Base-by-base conservation (phyloP, 108 stramenopile genomes). In the Poteriospumella lacustris region DNA sequence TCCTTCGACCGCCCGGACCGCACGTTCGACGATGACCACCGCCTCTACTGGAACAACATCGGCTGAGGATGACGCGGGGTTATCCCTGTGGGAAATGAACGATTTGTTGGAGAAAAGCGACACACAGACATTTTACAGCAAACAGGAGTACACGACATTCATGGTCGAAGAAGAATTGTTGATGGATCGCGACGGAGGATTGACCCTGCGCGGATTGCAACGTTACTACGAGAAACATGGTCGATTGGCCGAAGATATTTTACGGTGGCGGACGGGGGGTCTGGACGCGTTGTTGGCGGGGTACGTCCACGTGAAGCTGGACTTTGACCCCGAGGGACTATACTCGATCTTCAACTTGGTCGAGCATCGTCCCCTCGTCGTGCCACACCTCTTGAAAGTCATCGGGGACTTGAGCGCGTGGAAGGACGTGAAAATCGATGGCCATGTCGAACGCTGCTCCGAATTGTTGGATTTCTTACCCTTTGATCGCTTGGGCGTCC, bases 71-170 rank as follows among this genome's bases (percentile, higher is more conserved):
- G 70, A 73, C 5, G 5, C 29, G 31, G 33, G 70, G 5, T 56
- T 73, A 44, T 34, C 70, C 9, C 42, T 73, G 26, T 73, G 43
- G 70, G 70, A 73, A 73, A 5, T 73, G 5, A 73, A 73, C 36
- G 26, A 38, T 5, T 42, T 73, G 12, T 24, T 73, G 31, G 28
- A 29, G 9, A 26, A 5, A n/a, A 34, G 31, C 15, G 42, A 56
- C 3, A 56, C 70, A 56, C 3, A 9, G 5, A 56, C 70, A 26
- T 56, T 73, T 5, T 73, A 73, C 42, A 31, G 36, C 42, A 39
- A 52, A 24, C 26, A 73, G 31, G 36, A 24, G 40, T 73, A 73
- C 36, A 39, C 26, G 9, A 3, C 36, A 3, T 26, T 73, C 12
- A 38, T 56, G 70, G 41, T 28, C 3, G 70, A 44, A 52, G 5